These are phyloP conservation scores for Rhododendron henanense DNA, from an alignment of 148 eudicot genomes.

Conservation along the genomic window DNA sequence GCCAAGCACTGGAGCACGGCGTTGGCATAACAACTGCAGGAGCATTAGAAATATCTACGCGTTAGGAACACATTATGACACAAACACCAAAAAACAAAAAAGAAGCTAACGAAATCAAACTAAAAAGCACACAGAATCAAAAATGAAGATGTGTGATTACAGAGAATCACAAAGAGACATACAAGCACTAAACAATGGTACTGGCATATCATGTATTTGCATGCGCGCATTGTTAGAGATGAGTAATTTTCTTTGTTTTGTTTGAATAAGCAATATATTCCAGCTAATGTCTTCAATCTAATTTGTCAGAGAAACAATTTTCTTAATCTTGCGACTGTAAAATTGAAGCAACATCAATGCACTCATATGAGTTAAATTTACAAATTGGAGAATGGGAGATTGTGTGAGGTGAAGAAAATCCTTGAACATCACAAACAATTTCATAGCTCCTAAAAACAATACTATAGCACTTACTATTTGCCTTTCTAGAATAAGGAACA, in stretches of 20 bases:
- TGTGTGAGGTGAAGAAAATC: not conserved
- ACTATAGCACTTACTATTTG: not conserved
- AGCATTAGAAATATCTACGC: not conserved
- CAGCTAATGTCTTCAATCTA: not conserved
- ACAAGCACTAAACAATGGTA: not conserved
- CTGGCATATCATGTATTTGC: not conserved
- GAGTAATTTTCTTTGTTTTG: not conserved
- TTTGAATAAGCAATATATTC: not conserved
- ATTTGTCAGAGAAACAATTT: not conserved
- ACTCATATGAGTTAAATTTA: not conserved
- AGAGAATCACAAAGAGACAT: not conserved
- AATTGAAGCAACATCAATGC: not conserved
- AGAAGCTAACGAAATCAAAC: not conserved
- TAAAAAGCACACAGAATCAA: not conserved
- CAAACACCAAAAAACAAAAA: not conserved
- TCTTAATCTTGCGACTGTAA: no score
- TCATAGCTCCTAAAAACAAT: not conserved
- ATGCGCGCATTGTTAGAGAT: not conserved
- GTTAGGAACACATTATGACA: not conserved
- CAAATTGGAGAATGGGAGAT: not conserved
- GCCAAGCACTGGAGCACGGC: slow-evolving; percentile 85
- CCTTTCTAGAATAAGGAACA: slow-evolving; percentile 1
- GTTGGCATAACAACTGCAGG: slow-evolving; percentile 83
- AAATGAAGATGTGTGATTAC: not conserved
- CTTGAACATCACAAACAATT: slow-evolving; percentile 1